Evolutionary conservation across 2,329 filamentous ascomycete species (phyloP), one percentile per base, ranked within the genome.

Genomic region (Ceratocystis colombiana): DNA sequence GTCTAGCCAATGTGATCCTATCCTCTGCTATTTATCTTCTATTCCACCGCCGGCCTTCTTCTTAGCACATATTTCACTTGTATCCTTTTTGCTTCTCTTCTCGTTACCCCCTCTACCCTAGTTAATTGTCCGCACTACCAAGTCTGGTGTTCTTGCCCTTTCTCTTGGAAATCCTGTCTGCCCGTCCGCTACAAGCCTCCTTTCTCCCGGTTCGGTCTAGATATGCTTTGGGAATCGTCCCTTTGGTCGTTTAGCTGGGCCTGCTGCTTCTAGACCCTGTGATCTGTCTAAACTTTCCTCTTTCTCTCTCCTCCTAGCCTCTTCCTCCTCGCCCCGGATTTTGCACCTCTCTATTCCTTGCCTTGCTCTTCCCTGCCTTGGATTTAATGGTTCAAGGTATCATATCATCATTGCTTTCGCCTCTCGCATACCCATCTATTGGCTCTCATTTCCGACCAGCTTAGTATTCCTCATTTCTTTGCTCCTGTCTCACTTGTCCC

Each of bases 251-350:
- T 37, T 59, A 30, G 55, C 30, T 37, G n/a, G 55, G 55, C n/a
- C 15, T 59, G 20, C 55, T 30, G 30, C 22, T 59, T 59, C 55
- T 59, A 37, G 55, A 37, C 44, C 61, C 44, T 63, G 44, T 63
- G 61, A 48, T 63, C 46, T 46, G 61, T 46, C 44, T 63, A 50
- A 28, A 37, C 17, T 63, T 48, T 63, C 41, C 28, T 63, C 55
- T 59, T 59, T 28, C 46, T 63, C 8, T 48, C 25, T 63, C 20
- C 61, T 62, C 46, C 44, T 63, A 48, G 37, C 61, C 46, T 33
- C 46, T 63, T 22, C 45, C 44, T 30, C 46, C 37, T 48, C 2
- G 37, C 41, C 22, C 22, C 20, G 25, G 20, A 62, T 62, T 33
- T 30, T 33, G 25, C 33, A 20, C 33, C 12, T 46, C 8, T 45